phyloP scores from a whole-genome alignment of 768 basidiomycete species.

The Mycena pura region DNA sequence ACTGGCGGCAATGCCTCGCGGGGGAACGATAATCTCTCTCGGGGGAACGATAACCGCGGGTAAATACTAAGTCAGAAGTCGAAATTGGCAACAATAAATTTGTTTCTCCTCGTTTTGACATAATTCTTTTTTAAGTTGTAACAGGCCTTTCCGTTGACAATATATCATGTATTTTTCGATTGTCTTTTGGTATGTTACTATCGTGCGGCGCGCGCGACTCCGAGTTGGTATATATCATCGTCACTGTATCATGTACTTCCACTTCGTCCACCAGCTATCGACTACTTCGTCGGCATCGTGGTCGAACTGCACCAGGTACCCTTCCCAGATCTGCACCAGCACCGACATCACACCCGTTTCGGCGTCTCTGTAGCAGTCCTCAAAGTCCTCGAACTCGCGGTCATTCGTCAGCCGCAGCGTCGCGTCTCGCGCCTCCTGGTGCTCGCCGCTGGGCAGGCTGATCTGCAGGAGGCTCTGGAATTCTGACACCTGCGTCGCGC shows the following conservation, averaged over 20 bases:
- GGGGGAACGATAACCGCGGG: too few relatives aligned
- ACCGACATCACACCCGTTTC: neutral
- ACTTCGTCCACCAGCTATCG: slow-evolving; percentile 13
- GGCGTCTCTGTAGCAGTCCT: slow-evolving; percentile 7
- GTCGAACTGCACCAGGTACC: slow-evolving; percentile 8
- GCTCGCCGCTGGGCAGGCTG: neutral
- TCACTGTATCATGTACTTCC: too few relatives aligned
- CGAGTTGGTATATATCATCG: too few relatives aligned
- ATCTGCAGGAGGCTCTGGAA: slow-evolving; percentile 6
- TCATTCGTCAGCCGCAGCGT: neutral
- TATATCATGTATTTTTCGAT: too few relatives aligned
- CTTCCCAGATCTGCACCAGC: slow-evolving; percentile 15
- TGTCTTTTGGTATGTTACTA: too few relatives aligned
- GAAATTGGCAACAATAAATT: too few relatives aligned
- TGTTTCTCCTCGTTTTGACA: too few relatives aligned
- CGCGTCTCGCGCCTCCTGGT: slow-evolving; percentile 14
- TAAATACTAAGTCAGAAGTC: too few relatives aligned
- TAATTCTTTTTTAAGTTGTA: too few relatives aligned
- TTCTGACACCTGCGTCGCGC: slow-evolving; percentile 7
- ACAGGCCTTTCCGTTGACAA: too few relatives aligned
- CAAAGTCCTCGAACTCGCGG: slow-evolving; percentile 11
- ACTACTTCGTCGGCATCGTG: neutral
- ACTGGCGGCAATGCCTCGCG: slow-evolving; percentile 32
- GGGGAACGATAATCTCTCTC: too few relatives aligned
- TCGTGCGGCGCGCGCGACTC: too few relatives aligned